Evolutionary conservation across 345 rosid genomes (phyloP).

Genomic region (Citrus inodora): DNA sequence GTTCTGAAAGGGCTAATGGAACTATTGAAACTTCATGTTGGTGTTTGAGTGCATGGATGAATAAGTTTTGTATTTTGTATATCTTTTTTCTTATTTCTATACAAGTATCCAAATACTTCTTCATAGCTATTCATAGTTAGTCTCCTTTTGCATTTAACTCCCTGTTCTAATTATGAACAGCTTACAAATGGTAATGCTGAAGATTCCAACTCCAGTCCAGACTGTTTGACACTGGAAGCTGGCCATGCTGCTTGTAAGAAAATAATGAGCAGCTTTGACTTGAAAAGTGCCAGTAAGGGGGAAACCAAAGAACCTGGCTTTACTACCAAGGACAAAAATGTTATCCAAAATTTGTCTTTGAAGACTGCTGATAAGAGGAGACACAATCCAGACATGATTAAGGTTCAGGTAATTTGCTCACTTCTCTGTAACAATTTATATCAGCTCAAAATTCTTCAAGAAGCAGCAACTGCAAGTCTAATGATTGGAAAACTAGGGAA

Average conservation of each 20-base stretch:
- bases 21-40: background rate
- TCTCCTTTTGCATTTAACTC: background rate
- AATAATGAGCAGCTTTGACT: background rate
- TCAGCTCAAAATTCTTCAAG: background rate
- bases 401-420: conserved; percentile 16
- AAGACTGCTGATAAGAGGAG: conserved; percentile 19
- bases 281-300: conserved; percentile 4
- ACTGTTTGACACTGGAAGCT: conserved; percentile 16
- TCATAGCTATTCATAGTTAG: background rate
- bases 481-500: background rate
- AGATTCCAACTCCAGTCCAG: background rate
- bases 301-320: conserved; percentile 15
- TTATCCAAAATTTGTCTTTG: conserved; percentile 15
- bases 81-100: background rate
- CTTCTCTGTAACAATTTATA: background rate
- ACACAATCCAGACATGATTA: conserved; percentile 4
- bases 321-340: conserved; percentile 7
- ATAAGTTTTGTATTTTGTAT: background rate
- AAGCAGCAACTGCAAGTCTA: background rate
- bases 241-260: conserved; percentile 19
- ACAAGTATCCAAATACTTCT: background rate
- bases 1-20: no score
- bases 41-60: background rate
- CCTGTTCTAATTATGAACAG: conserved; percentile 17
- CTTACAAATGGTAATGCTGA: conserved; percentile 8